These are phyloP conservation scores for Scheffersomyces segobiensis DNA, from an alignment of 1,139 yeast genomes.

Conservation along the genomic window DNA sequence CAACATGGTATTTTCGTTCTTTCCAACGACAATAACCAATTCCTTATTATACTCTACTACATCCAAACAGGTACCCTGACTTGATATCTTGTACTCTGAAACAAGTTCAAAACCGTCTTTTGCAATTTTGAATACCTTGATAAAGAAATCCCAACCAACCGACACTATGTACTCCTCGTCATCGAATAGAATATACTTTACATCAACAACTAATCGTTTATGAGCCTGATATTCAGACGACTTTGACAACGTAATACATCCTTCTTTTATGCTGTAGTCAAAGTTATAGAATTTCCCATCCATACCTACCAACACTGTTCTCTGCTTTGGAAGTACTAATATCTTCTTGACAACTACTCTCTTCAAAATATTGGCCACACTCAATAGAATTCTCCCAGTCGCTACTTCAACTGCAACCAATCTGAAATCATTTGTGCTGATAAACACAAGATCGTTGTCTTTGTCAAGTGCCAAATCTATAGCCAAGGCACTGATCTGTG, in stretches of 20 bases:
- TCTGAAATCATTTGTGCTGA: slow-evolving; percentile 29
- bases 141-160: slow-evolving; percentile 60
- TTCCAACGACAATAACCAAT: slow-evolving; percentile 52
- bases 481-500: slow-evolving; percentile 20
- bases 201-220: slow-evolving; percentile 34
- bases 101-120: slow-evolving; percentile 12
- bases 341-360: slow-evolving; percentile 37
- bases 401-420: slow-evolving; percentile 20
- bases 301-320: slow-evolving; percentile 39
- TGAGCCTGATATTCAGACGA: slow-evolving; percentile 25
- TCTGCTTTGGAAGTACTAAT: slow-evolving; percentile 14
- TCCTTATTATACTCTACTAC: slow-evolving; percentile 21
- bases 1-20: slow-evolving; percentile 60
- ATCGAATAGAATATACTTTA: slow-evolving; percentile 17
- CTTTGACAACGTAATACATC: slow-evolving; percentile 7
- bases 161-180: slow-evolving; percentile 45
- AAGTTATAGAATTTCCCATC: slow-evolving; percentile 31
- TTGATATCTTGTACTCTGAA: slow-evolving; percentile 5
- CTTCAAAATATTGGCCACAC: slow-evolving; percentile 16
- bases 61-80: slow-evolving; percentile 41
- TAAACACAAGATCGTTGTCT: slow-evolving; percentile 13
- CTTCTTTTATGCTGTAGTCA: slow-evolving; percentile 11
- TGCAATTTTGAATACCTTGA: slow-evolving; percentile 41
- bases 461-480: slow-evolving; percentile 20
- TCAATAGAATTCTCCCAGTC: slow-evolving; percentile 11